Conservation (phyloP, 2,329 filamentous ascomycete species). For the Verticillium tricorpus region DNA sequence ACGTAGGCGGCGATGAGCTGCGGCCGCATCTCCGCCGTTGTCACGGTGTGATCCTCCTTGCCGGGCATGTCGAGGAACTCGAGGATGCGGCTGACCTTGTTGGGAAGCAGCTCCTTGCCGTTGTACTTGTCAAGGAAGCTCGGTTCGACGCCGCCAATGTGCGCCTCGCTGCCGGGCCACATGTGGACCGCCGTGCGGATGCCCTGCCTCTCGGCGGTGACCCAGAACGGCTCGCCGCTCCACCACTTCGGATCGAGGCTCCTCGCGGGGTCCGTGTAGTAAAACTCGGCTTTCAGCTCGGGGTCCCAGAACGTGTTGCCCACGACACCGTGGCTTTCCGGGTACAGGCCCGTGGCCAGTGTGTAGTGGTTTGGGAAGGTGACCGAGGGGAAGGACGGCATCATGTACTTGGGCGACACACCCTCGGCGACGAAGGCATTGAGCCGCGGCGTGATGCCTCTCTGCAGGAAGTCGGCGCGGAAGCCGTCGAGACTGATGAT, state of each 20-base stretch:
- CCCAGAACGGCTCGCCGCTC: constrained; percentile 91
- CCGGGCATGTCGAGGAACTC: constrained; percentile 82
- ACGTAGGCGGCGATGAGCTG: constrained; percentile 95
- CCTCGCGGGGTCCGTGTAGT: constrained; percentile 70
- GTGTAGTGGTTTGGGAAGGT: constrained; percentile 98
- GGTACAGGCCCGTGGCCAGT: constrained; percentile 84
- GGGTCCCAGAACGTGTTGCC: constrained; percentile 96
- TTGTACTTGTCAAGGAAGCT: constrained; percentile 83
- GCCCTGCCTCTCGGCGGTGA: constrained; percentile 79
- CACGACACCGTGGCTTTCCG: constrained; percentile 88
- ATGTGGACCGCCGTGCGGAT: constrained; percentile 85
- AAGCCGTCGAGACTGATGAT: constrained; percentile 94
- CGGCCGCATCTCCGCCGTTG: constrained; percentile 58
- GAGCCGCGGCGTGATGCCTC: constrained; percentile 77
- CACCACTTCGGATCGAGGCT: constrained; percentile 91
- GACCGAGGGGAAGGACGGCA: constrained; percentile 89
- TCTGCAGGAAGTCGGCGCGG: constrained; percentile 84
- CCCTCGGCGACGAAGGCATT: constrained; percentile 75
- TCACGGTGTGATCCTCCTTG: constrained; percentile 50
- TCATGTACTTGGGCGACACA: constrained; percentile 88
- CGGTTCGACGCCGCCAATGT: constrained; percentile 70
- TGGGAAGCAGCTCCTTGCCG: constrained; percentile 64
- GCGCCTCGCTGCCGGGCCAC: constrained; percentile 96
- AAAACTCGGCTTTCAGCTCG: constrained; percentile 70
- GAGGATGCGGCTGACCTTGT: constrained; percentile 76